Evolutionary conservation across 2,329 filamentous ascomycete species (phyloP).

Genomic region (Fusarium verticillioides): DNA sequence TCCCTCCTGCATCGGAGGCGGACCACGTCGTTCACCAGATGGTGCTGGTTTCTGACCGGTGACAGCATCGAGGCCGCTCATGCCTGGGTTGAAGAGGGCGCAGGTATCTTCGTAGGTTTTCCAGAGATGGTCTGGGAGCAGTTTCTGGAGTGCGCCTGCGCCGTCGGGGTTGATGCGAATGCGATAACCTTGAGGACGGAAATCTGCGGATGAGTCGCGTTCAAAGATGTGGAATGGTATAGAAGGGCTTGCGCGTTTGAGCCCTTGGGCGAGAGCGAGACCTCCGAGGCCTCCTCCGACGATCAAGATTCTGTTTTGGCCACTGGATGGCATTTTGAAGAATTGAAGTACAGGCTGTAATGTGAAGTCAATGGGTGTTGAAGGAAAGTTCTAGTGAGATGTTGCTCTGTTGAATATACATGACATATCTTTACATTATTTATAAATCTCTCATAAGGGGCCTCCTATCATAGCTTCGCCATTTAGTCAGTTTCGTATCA

Average conservation of each 20-base stretch:
- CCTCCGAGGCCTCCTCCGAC: background rate
- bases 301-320: background rate
- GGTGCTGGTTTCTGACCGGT: background rate
- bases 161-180: background rate
- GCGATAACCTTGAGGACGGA: background rate
- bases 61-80: background rate
- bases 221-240: background rate
- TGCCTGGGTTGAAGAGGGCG: background rate
- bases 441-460: accelerated
- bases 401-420: accelerated
- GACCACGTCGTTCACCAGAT: background rate
- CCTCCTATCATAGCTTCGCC: accelerated
- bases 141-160: background rate
- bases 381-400: accelerated
- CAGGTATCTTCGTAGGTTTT: background rate
- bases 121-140: background rate
- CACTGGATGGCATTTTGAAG: accelerated
- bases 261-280: background rate
- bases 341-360: accelerated
- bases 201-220: background rate
- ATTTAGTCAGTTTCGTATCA: background rate
- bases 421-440: accelerated
- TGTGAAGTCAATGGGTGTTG: accelerated
- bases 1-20: background rate
- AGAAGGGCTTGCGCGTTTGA: background rate